A percentile compares a stretch with the other conserved stretches of the same genome.
phyloP scores from a whole-genome alignment of 352 stramenopile species.

The Globisporangium canariense region DNA sequence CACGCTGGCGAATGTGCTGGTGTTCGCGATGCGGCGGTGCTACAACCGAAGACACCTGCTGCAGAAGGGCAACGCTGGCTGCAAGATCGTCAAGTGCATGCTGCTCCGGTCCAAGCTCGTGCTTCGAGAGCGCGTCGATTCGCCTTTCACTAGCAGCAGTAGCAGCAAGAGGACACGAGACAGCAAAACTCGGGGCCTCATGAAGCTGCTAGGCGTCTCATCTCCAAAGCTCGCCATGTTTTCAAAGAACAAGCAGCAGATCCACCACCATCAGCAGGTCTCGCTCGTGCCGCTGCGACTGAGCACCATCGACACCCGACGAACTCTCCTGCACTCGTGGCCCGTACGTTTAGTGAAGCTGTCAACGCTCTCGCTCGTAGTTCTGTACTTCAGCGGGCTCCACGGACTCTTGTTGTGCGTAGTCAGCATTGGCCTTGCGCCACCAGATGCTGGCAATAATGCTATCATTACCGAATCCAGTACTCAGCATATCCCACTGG shows the following conservation, averaged over 20 bases:
- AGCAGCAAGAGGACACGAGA: background rate
- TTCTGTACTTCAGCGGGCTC: slow-evolving; percentile 17
- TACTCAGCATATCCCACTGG: slow-evolving; percentile 24
- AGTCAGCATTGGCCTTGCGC: slow-evolving; percentile 13
- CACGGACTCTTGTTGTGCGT: slow-evolving; percentile 10
- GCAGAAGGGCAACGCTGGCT: slow-evolving; percentile 16
- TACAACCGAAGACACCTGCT: slow-evolving; percentile 35
- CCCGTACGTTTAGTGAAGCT: slow-evolving; percentile 2
- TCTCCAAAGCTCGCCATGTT: slow-evolving; percentile 19
- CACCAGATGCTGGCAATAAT: slow-evolving; percentile 16
- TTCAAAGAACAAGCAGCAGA: slow-evolving; percentile 9
- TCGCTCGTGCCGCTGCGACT: slow-evolving; percentile 30
- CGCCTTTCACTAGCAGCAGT: background rate
- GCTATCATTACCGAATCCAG: slow-evolving; percentile 21
- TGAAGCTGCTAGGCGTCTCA: slow-evolving; percentile 24
- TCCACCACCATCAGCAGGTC: slow-evolving; percentile 25
- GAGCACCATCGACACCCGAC: slow-evolving; percentile 21
- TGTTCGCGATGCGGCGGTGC: slow-evolving; percentile 29
- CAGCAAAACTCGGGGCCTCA: slow-evolving; percentile 16
- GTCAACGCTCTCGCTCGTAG: slow-evolving; percentile 7
- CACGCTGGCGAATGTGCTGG: slow-evolving; percentile 26
- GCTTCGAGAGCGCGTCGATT: slow-evolving; percentile 13
- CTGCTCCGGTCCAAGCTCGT: slow-evolving; percentile 29
- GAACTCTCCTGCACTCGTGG: background rate
- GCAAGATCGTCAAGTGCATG: slow-evolving; percentile 33